These are phyloP conservation scores for Panicum hallii DNA, from an alignment of 202 grass and related monocot genomes.

Conservation along the genomic window DNA sequence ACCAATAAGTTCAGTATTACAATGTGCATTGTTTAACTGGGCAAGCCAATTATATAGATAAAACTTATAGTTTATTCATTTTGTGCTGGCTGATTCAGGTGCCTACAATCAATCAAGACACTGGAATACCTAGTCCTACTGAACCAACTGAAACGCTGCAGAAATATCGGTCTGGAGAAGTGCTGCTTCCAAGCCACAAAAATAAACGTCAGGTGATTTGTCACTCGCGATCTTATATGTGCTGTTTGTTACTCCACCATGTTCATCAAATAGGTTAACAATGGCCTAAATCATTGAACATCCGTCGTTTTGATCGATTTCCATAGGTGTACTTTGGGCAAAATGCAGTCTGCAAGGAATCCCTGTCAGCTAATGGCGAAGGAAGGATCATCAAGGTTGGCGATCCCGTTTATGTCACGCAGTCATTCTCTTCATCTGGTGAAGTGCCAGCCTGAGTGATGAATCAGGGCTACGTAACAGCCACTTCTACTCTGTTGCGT, in stretches of 20 bases:
- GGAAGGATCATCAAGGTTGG: slow-evolving; percentile 65
- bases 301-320: background rate
- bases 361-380: slow-evolving; percentile 38
- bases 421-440: slow-evolving; percentile 55
- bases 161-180: slow-evolving; percentile 70
- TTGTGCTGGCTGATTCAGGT: slow-evolving; percentile 53
- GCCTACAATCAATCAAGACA: slow-evolving; percentile 79
- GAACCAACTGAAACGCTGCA: slow-evolving; percentile 77
- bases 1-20: background rate
- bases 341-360: slow-evolving; percentile 84
- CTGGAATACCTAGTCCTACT: slow-evolving; percentile 47
- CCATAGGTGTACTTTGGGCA: slow-evolving; percentile 74
- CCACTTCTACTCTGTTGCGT: background rate
- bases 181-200: slow-evolving; percentile 60
- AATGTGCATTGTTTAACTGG: background rate
- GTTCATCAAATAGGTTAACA: background rate
- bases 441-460: slow-evolving; percentile 68
- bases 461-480: slow-evolving; percentile 26
- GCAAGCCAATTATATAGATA: slow-evolving; percentile 8
- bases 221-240: background rate
- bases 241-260: background rate
- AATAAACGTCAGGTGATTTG: slow-evolving; percentile 59
- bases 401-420: slow-evolving; percentile 65
- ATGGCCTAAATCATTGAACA: background rate
- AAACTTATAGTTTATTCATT: slow-evolving; percentile 1